These are phyloP conservation scores for Pouteria glomerata DNA, from an alignment of 148 eudicot genomes.

Conservation along the genomic window DNA sequence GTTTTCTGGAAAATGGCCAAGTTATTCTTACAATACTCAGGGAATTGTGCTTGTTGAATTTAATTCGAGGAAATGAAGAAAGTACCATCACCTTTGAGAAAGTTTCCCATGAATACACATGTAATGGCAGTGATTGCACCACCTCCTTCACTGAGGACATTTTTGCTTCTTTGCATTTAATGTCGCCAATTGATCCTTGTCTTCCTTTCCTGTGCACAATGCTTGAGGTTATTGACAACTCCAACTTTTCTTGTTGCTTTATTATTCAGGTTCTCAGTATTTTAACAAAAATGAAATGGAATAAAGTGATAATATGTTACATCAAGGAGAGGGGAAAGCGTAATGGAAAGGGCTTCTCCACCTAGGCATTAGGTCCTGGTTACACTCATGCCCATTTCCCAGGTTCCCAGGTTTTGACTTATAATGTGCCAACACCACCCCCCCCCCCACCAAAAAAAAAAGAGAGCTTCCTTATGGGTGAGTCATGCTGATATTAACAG, in stretches of 20 bases:
- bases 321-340: too few species aligned
- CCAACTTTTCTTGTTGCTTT: slow-evolving; percentile 1
- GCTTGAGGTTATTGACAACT: slow-evolving; percentile 55
- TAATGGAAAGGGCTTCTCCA: too few species aligned
- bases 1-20: slow-evolving; percentile 33
- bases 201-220: slow-evolving; percentile 28
- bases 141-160: slow-evolving; percentile 28
- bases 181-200: slow-evolving; percentile 32
- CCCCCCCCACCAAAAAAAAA: too few species aligned
- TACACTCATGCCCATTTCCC: too few species aligned
- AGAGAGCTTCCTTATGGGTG: not conserved
- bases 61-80: slow-evolving; percentile 7
- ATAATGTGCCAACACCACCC: too few species aligned
- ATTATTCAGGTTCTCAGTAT: not conserved
- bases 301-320: not conserved
- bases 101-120: slow-evolving; percentile 19
- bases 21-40: slow-evolving; percentile 34
- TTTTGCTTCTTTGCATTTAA: slow-evolving; percentile 32
- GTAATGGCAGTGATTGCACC: slow-evolving; percentile 17
- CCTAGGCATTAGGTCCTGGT: too few species aligned
- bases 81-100: slow-evolving; percentile 23
- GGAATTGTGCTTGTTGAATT: slow-evolving; percentile 28
- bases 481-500: not conserved
- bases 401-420: too few species aligned
- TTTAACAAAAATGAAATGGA: not conserved